A percentile compares a stretch with the other conserved stretches of the same genome.
Evolutionary conservation across 75 land plant genomes (phyloP).

Genomic region (Pseudotsuga menziesii): DNA sequence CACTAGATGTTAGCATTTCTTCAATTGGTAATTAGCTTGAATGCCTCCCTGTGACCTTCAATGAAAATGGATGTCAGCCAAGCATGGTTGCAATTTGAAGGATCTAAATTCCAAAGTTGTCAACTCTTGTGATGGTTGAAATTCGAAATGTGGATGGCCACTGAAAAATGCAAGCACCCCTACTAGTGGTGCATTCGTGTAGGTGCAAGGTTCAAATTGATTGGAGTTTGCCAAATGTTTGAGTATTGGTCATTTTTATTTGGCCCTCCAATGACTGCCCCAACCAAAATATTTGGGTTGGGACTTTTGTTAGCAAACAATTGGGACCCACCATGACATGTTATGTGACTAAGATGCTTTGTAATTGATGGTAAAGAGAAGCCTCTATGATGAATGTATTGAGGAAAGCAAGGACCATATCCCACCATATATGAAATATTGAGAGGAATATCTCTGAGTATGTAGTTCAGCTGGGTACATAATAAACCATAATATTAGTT

Average conservation of each 20-base stretch:
- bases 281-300: constrained; percentile 71
- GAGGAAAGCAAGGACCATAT: constrained; percentile 64
- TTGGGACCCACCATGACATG: constrained; percentile 53
- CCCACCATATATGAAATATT: constrained; percentile 91
- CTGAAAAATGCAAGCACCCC: constrained; percentile 67
- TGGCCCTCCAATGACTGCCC: constrained; percentile 84
- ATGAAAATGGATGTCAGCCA: too few relatives aligned
- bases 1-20: too few relatives aligned
- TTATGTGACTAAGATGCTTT: constrained; percentile 43
- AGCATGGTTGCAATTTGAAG: too few relatives aligned
- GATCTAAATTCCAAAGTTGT: too few relatives aligned
- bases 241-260: constrained; percentile 42
- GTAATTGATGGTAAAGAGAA: constrained; percentile 64
- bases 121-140: not conserved
- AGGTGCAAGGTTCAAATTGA: constrained; percentile 77
- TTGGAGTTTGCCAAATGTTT: constrained; percentile 49
- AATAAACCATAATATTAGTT: not conserved
- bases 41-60: too few relatives aligned
- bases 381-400: constrained; percentile 77
- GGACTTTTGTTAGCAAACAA: constrained; percentile 54
- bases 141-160: not conserved
- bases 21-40: too few relatives aligned
- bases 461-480: constrained; percentile 74
- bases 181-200: constrained; percentile 85
- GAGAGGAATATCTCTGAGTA: constrained; percentile 76